phyloP scores from a whole-genome alignment of 2,329 filamentous ascomycete genomes.

The Dactylonectria estremocensis region DNA sequence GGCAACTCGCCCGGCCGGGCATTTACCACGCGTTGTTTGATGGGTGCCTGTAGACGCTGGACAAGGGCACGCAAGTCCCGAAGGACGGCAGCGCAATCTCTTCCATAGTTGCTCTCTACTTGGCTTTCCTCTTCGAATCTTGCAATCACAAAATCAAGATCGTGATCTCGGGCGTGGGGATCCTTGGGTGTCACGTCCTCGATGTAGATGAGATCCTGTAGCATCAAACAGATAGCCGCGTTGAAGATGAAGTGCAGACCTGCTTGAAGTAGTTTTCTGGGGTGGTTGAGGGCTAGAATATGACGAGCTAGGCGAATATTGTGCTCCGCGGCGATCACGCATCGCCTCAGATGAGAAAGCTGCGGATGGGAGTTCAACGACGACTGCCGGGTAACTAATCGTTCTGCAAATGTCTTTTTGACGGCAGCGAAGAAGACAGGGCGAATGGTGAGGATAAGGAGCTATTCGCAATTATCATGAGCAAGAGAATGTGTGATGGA shows the following conservation, averaged over 20 bases:
- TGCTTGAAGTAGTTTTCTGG: constrained; percentile 59
- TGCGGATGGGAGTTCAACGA: constrained; percentile 44
- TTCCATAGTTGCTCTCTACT: constrained; percentile 57
- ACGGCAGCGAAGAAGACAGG: constrained; percentile 64
- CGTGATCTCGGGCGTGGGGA: constrained; percentile 42
- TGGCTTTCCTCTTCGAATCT: constrained; percentile 59
- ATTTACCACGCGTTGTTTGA: constrained; percentile 24
- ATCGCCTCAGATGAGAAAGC: constrained; percentile 54
- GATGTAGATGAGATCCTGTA: constrained; percentile 60
- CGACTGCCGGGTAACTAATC: constrained; percentile 51
- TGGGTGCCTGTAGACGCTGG: constrained; percentile 50
- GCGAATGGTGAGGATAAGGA: constrained; percentile 64
- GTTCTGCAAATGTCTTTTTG: constrained; percentile 62
- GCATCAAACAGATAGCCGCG: constrained; percentile 63
- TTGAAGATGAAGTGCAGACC: constrained; percentile 67
- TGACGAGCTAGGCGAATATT: constrained; percentile 63
- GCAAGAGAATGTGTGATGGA: too few species aligned
- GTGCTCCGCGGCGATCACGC: constrained; percentile 60
- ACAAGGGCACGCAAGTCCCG: constrained; percentile 57
- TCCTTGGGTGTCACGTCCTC: constrained; percentile 47
- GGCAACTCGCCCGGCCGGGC: constrained; percentile 20
- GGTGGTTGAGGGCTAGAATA: constrained; percentile 54
- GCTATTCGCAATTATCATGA: constrained; percentile 40
- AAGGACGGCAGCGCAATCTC: constrained; percentile 57
- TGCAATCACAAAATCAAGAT: constrained; percentile 59